Percentiles rank a stretch among this genome's conserved stretches.
Conservation (phyloP, 371 early-diverging fungal species). For the Thermomucor indicae-seudaticae region DNA sequence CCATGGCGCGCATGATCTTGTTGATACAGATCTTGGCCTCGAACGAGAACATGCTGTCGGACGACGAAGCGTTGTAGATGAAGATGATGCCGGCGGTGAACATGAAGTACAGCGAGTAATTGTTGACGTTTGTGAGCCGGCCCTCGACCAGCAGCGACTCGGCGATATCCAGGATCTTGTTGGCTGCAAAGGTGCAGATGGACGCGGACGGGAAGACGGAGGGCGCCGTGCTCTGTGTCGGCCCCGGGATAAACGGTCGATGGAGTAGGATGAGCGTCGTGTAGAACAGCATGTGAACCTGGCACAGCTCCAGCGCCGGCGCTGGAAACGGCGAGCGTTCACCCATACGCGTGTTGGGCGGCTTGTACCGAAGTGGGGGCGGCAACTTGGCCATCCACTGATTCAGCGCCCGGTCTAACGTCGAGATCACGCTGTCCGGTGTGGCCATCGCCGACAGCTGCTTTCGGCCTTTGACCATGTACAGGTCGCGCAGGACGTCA, state of each 20-base stretch:
- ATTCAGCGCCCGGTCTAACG: conserved; percentile 42
- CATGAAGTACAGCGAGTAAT: conserved; percentile 40
- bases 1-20: conserved; percentile 43
- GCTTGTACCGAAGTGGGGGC: conserved; percentile 32
- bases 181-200: conserved; percentile 56
- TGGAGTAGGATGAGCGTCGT: conserved; percentile 72
- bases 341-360: conserved; percentile 30
- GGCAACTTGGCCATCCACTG: conserved; percentile 51
- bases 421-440: conserved; percentile 33
- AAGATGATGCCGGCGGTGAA: conserved; percentile 49
- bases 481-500: conserved; percentile 37
- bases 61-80: conserved; percentile 35
- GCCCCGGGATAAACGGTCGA: conserved; percentile 60
- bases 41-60: conserved; percentile 33
- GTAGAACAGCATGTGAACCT: conserved; percentile 68
- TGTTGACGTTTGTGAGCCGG: conserved; percentile 28
- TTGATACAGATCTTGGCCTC: conserved; percentile 44
- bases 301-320: conserved; percentile 41
- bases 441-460: conserved; percentile 28
- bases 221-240: conserved; percentile 18
- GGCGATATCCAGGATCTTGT: conserved; percentile 48
- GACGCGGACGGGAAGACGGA: conserved; percentile 46
- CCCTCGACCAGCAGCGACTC: conserved; percentile 34
- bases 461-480: conserved; percentile 38
- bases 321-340: conserved; percentile 29